Conservation (phyloP, 75 land plant species). For the Pseudotsuga menziesii region DNA sequence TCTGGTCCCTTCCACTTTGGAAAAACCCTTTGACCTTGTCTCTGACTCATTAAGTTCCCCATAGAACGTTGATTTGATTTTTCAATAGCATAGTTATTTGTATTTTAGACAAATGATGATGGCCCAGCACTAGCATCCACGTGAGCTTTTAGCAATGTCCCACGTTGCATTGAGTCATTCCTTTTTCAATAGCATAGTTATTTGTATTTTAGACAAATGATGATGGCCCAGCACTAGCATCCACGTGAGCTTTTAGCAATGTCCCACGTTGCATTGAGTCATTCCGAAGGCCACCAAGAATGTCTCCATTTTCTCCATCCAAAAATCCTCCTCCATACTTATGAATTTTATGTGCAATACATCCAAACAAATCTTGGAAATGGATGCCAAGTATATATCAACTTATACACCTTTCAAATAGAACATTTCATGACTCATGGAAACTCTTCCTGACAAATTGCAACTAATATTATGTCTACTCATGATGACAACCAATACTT, state of each 20-base stretch:
- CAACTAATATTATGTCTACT: not conserved
- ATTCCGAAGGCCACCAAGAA: constrained; percentile 22
- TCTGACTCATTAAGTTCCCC: constrained; percentile 24
- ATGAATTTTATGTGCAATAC: constrained; percentile 59
- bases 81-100: constrained; percentile 35
- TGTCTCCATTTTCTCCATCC: constrained; percentile 45
- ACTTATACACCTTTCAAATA: not conserved
- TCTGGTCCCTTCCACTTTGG: constrained; percentile 89
- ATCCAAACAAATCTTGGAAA: not conserved
- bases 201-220: constrained; percentile 33
- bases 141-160: no score
- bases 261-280: constrained; percentile 46
- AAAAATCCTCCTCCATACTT: constrained; percentile 68
- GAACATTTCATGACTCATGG: not conserved
- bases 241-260: constrained; percentile 27
- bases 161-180: no score
- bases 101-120: no score
- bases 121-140: no score
- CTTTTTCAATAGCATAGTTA: no score
- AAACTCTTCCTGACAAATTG: not conserved
- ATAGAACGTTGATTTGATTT: constrained; percentile 35
- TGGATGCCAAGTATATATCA: not conserved
- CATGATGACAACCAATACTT: not conserved
- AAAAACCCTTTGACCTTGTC: constrained; percentile 35
- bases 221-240: constrained; percentile 26